A percentile compares a stretch with the other conserved stretches of the same genome.
phyloP scores from a whole-genome alignment of 768 basidiomycete genomes.

The Scleroderma bovista region DNA sequence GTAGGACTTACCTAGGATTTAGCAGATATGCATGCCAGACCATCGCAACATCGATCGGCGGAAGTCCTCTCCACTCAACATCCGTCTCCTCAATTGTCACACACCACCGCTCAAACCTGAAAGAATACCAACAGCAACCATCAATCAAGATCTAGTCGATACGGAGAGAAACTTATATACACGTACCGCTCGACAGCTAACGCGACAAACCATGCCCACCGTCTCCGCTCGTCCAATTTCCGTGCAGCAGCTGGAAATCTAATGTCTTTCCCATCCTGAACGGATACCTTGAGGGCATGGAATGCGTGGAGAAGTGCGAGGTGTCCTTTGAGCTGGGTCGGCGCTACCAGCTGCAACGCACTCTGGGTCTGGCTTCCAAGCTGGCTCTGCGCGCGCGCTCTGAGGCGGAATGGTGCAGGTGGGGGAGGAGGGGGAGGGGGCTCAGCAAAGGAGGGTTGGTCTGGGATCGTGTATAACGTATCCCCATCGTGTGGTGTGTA shows the following conservation, averaged over 20 bases:
- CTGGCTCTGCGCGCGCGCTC: not conserved
- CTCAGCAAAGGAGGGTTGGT: slow-evolving; percentile 1
- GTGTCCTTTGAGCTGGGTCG: slow-evolving; percentile 27
- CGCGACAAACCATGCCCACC: slow-evolving; percentile 36
- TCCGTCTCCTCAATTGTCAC: not conserved
- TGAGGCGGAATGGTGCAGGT: not conserved
- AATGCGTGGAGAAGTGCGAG: slow-evolving; percentile 26
- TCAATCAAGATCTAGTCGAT: not conserved
- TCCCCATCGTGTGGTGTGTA: no score
- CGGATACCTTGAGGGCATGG: slow-evolving; percentile 13
- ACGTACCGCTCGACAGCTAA: slow-evolving; percentile 33
- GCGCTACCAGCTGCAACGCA: slow-evolving; percentile 12
- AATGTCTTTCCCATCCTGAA: slow-evolving; percentile 14
- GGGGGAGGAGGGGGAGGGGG: not conserved
- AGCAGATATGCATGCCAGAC: slow-evolving; percentile 38
- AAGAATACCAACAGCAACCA: not conserved
- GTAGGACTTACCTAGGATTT: slow-evolving; percentile 27
- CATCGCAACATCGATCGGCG: slow-evolving; percentile 37
- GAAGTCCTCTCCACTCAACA: slow-evolving; percentile 11
- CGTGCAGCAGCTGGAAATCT: slow-evolving; percentile 8
- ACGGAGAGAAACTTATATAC: not conserved
- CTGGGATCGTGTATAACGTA: no score
- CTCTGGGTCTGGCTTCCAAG: not conserved
- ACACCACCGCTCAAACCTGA: slow-evolving; percentile 35
- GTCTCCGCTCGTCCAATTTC: slow-evolving; percentile 17